Evolutionary conservation across 306 rosid genomes (phyloP), one percentile per base, ranked within the genome.

Genomic region (Malus sylvestris): DNA sequence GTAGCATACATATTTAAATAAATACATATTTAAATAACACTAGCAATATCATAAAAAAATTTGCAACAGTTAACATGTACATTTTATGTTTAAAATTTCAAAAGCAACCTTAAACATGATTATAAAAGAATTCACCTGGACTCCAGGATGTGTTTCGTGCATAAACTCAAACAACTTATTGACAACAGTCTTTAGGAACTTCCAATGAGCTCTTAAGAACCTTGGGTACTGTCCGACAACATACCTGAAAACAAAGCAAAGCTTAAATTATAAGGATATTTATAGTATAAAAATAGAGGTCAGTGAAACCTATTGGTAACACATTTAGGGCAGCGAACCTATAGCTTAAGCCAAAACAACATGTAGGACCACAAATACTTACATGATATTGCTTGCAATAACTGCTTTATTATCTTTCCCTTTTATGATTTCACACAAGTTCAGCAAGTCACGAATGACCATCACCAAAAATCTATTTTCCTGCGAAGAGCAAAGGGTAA

Each of bases 101-200:
- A 27, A 60, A 27, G 11, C 59, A 60, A 19, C 42, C 20, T 44
- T 4, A 33, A 57, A 69, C 51, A 67, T 52, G 46, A 66, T 55
- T 62, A 52, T 33, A 57, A 69, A 16, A 74, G 59, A 80, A 78
- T 16, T 68, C 73, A 96, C 99, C 97, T 96, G 99, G 82, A 96
- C 99, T 75, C 99, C 99, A 46, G 99, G 99, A 86, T 96, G 99
- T 14, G 96, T 96, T 86, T 96, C 98, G 22, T 96, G 99, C 99
- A 92, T 96, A 78, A 96, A 95, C 81, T 95, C 99, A 60, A 96
- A 96, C 90, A 96, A 85, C 86, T 96, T 96, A 77, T 91, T 92
- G 79, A 96, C 98, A 27, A 96, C 97, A 35, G 98, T 96, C 84
- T 96, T 96, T 71, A 96, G 80, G 83, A 96, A 96, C 86, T 92